These are phyloP conservation scores for Ceriops tagal DNA, from an alignment of 345 rosid genomes.

Conservation along the genomic window DNA sequence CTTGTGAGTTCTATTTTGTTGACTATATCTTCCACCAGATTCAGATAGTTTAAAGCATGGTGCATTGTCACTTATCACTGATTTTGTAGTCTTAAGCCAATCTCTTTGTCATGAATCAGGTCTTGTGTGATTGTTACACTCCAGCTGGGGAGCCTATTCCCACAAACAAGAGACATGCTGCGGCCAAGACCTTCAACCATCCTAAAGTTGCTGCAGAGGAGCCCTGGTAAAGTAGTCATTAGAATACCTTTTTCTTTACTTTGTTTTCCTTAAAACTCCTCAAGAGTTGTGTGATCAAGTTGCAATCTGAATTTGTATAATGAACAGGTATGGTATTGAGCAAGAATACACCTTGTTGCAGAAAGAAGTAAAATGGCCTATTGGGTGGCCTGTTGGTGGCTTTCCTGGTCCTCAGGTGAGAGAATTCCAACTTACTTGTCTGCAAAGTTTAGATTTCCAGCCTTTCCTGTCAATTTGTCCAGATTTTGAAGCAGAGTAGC, in stretches of 20 bases:
- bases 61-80: neutral
- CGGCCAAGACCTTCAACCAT: constrained; percentile 71
- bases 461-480: neutral
- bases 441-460: neutral
- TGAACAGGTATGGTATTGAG: constrained; percentile 71
- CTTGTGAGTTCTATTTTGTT: constrained; percentile 46
- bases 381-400: constrained; percentile 93
- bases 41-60: no score
- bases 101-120: constrained; percentile 37
- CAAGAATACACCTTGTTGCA: constrained; percentile 92
- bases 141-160: constrained; percentile 94
- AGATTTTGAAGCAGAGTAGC: no score
- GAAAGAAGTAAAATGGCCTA: constrained; percentile 80
- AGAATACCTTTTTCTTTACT: neutral
- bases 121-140: constrained; percentile 89
- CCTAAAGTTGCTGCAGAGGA: constrained; percentile 66
- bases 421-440: neutral
- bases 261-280: neutral
- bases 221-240: constrained; percentile 45
- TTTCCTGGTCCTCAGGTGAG: constrained; percentile 91
- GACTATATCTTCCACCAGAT: neutral
- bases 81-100: neutral
- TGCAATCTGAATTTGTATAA: neutral
- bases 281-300: neutral
- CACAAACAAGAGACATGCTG: constrained; percentile 69